These are phyloP conservation scores for Xylariaceae sp. DNA, from an alignment of 2,329 filamentous ascomycete genomes.

Conservation along the genomic window DNA sequence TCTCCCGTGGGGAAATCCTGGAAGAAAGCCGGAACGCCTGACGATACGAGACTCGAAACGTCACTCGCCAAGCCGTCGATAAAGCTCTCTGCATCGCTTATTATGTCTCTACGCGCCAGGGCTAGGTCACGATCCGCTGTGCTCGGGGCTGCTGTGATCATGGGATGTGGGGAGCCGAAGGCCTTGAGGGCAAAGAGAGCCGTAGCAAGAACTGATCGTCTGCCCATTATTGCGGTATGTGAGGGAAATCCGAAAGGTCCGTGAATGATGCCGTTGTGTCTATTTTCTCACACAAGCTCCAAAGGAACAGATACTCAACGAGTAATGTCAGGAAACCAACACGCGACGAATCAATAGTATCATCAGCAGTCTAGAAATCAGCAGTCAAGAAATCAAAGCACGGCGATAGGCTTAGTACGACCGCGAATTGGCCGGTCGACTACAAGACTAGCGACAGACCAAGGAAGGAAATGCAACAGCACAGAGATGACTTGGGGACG, in stretches of 20 bases:
- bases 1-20: constrained; percentile 61
- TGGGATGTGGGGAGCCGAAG: constrained; percentile 34
- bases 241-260: not conserved
- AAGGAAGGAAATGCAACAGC: too few relatives aligned
- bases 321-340: too few relatives aligned
- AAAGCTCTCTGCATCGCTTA: constrained; percentile 43
- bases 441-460: too few relatives aligned
- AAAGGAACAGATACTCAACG: too few relatives aligned
- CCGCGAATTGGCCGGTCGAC: too few relatives aligned
- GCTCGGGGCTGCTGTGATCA: constrained; percentile 45
- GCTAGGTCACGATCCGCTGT: constrained; percentile 31
- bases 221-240: constrained; percentile 10
- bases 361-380: too few relatives aligned
- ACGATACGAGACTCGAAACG: constrained; percentile 57
- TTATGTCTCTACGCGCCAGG: constrained; percentile 35
- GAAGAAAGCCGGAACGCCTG: constrained; percentile 65
- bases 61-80: constrained; percentile 51
- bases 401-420: too few relatives aligned
- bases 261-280: too few relatives aligned
- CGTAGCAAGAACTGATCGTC: constrained; percentile 9
- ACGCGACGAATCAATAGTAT: too few relatives aligned
- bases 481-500: too few relatives aligned
- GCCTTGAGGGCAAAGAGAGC: constrained; percentile 18
- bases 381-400: too few relatives aligned
- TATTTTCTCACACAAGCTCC: too few relatives aligned